Evolutionary conservation across 2,329 filamentous ascomycete species (phyloP), one percentile per base, ranked within the genome.

Genomic region (Phaeosphaeria sp.): DNA sequence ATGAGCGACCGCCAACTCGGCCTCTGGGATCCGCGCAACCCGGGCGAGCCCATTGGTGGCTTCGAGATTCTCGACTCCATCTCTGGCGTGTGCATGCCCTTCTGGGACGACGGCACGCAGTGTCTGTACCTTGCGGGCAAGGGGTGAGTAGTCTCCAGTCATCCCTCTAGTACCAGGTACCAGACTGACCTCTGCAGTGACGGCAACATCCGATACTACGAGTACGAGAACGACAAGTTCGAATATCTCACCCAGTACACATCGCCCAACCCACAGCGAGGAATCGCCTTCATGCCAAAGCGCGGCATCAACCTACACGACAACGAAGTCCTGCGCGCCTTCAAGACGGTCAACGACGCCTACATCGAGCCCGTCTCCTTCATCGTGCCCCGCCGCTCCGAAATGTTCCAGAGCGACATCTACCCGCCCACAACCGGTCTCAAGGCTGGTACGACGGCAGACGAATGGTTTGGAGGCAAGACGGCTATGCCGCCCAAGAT

Each of bases 291-390:
- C 79, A 80, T 98, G 75, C 95, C 95, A 52, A 94, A 96, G 80
- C 91, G 95, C 63, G 95, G 94, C 63, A 91, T 99, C 70, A 97
- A 97, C 76, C 85, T 96, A 49, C 93, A 97, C 78, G 95, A 98
- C 66, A 98, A 98, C 76, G 95, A 99, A 77, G 71, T 76, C 52
- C 93, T 96, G 84, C 89, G 93, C 67, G 93, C 90, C 44, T 99
- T 91, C 87, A 99, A 99, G 86, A 98, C 95, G 0, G 91, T 98
- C 77, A 96, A 93, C 78, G 95, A 99, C 76, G 78, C 82, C 47
- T 97, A 96, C 80, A 92, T 99, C 69, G 95, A 99, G 80, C 95
- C 95, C 42, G 91, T 99, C 73, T 97, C 95, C 1, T 99, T 99
- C 81, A 96, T 96, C 54, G 95, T 98, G 1, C 95, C 95, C 49